phyloP scores from a whole-genome alignment of 371 early-diverging fungal species.

The Mucor velutinosus region DNA sequence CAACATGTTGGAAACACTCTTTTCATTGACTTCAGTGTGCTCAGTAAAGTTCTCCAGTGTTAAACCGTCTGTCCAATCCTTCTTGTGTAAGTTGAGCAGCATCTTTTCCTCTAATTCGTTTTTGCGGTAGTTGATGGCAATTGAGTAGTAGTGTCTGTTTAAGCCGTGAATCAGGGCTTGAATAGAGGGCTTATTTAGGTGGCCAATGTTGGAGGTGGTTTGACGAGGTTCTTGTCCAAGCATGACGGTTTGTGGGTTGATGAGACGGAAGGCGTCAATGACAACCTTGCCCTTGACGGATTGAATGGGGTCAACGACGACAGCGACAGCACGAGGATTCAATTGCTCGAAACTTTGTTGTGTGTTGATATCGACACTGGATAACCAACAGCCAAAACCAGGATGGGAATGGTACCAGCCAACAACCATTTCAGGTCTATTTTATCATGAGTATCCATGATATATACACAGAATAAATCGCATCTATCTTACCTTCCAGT shows the following conservation, averaged over 20 bases:
- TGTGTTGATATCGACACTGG: conserved; percentile 99
- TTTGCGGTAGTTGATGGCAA: conserved; percentile 99
- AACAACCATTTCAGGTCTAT: conserved; percentile 98
- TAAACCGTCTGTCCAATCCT: conserved; percentile 99
- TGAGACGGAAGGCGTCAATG: conserved; percentile 99
- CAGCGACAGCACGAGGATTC: conserved; percentile 98
- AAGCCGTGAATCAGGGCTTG: conserved; percentile 99
- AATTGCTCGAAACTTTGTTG: conserved; percentile 98
- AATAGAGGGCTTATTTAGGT: conserved; percentile 97
- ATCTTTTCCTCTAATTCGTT: conserved; percentile 99
- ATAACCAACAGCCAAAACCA: conserved; percentile 99
- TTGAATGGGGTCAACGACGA: conserved; percentile 99
- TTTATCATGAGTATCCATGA: not conserved
- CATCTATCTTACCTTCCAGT: conserved; percentile 83
- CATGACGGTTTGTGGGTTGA: conserved; percentile 90
- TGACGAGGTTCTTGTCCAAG: conserved; percentile 98
- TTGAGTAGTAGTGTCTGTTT: conserved; percentile 99
- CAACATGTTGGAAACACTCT: conserved; percentile 83
- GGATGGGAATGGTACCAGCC: conserved; percentile 99
- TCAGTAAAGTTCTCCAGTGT: conserved; percentile 82
- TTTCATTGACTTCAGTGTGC: conserved; percentile 82
- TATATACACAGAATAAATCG: not conserved
- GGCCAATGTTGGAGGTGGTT: conserved; percentile 99
- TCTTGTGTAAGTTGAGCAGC: conserved; percentile 98
- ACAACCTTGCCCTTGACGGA: conserved; percentile 99